Conservation (phyloP, 1,139 yeast genomes). For the Diutina siamensis region DNA sequence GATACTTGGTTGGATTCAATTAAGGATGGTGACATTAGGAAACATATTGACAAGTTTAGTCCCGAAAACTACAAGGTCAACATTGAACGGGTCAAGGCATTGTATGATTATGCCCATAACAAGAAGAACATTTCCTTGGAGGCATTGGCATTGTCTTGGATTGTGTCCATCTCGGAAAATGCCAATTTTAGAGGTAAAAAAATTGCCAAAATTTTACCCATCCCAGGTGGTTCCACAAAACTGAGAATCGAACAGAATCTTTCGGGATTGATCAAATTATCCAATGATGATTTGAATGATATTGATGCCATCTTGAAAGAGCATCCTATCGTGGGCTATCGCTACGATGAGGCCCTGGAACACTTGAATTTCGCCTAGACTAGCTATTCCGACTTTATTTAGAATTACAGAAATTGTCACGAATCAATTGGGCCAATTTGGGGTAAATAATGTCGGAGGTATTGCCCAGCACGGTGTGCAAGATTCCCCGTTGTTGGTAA, state of each 20-base stretch:
- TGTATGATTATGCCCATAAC: slow-evolving; percentile 38
- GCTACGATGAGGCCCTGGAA: slow-evolving; percentile 25
- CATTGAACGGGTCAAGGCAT: slow-evolving; percentile 27
- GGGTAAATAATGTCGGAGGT: slow-evolving; percentile 82
- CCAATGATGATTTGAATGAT: slow-evolving; percentile 40
- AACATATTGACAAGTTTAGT: slow-evolving; percentile 43
- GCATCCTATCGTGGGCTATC: slow-evolving; percentile 34
- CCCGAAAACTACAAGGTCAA: slow-evolving; percentile 48
- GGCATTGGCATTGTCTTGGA: slow-evolving; percentile 67
- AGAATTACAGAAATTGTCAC: background rate
- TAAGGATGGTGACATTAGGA: slow-evolving; percentile 44
- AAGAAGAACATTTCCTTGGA: slow-evolving; percentile 40
- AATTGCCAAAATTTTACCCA: slow-evolving; percentile 56
- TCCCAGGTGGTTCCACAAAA: slow-evolving; percentile 61
- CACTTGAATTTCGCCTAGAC: slow-evolving; percentile 10
- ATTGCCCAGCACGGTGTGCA: slow-evolving; percentile 54
- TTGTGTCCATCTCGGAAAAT: slow-evolving; percentile 26
- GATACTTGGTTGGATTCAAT: slow-evolving; percentile 15
- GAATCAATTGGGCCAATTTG: slow-evolving; percentile 36
- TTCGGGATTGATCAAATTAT: slow-evolving; percentile 28
- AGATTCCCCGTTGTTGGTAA: slow-evolving; percentile 41
- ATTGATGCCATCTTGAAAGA: slow-evolving; percentile 31
- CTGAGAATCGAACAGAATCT: slow-evolving; percentile 51
- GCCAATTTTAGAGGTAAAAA: slow-evolving; percentile 21
- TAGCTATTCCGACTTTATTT: too few species aligned